A percentile compares a stretch with the other conserved stretches of the same genome.
These are phyloP conservation scores for Paraphoma chrysanthemicola DNA, from an alignment of 2,329 filamentous ascomycete genomes.

Conservation along the genomic window DNA sequence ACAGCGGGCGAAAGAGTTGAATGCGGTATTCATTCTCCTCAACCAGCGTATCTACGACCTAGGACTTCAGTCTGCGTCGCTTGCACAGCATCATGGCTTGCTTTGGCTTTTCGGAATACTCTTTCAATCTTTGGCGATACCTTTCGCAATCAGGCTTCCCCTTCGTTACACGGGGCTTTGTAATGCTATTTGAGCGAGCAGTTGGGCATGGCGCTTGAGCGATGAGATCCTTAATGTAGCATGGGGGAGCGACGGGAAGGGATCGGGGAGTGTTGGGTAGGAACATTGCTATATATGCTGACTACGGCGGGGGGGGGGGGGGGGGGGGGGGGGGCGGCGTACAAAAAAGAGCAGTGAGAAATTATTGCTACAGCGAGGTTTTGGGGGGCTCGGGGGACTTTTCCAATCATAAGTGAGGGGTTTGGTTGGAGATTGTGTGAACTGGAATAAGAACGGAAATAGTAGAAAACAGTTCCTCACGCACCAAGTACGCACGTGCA, in stretches of 20 bases:
- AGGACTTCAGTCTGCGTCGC: background rate
- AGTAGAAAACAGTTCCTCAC: too few relatives aligned
- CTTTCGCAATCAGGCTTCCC: background rate
- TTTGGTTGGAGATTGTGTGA: too few relatives aligned
- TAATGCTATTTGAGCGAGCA: background rate
- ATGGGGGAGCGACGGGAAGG: background rate
- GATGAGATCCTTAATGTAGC: background rate
- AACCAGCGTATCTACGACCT: background rate
- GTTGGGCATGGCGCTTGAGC: background rate
- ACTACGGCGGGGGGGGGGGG: background rate
- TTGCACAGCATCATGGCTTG: background rate
- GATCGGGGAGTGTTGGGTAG: background rate
- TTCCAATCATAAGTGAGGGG: too few relatives aligned
- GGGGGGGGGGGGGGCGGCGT: too few relatives aligned
- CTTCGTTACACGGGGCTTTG: background rate
- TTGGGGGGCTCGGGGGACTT: background rate
- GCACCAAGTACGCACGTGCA: too few relatives aligned
- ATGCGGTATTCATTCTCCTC: background rate
- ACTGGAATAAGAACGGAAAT: too few relatives aligned
- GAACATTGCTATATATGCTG: background rate
- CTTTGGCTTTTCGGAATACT: background rate
- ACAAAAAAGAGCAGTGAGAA: background rate
- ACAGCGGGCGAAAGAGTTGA: background rate
- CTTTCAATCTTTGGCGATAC: background rate
- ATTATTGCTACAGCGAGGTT: background rate